phyloP scores from a whole-genome alignment of 768 basidiomycete species.

The Coprinopsis sp. region DNA sequence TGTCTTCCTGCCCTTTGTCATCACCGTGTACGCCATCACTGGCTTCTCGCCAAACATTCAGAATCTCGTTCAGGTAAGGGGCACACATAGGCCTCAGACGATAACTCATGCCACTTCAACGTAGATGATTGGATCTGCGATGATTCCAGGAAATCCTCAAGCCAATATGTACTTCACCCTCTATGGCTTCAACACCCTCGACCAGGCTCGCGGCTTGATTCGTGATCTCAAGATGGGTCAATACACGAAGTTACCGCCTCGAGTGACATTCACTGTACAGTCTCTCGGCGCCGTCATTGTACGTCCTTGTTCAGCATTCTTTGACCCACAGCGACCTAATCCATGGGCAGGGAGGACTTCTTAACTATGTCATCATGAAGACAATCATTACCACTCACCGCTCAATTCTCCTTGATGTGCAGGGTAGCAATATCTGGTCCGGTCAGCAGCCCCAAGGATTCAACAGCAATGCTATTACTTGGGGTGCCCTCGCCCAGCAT shows the following conservation, averaged over 20 bases:
- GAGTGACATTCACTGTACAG: conserved; percentile 58
- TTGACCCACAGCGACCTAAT: neutral
- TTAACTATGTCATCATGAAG: conserved; percentile 54
- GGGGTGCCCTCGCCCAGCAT: conserved; percentile 50
- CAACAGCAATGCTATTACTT: conserved; percentile 49
- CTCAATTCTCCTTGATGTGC: conserved; percentile 43
- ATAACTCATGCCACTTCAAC: neutral
- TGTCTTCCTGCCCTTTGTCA: conserved; percentile 47
- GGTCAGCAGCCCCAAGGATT: conserved; percentile 38
- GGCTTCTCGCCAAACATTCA: conserved; percentile 38
- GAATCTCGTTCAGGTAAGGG: conserved; percentile 27
- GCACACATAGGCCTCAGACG: neutral
- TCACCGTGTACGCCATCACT: conserved; percentile 50
- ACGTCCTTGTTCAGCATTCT: conserved; percentile 11
- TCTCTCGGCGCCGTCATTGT: conserved; percentile 53
- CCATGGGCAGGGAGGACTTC: conserved; percentile 27
- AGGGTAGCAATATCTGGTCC: conserved; percentile 53
- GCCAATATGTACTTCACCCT: conserved; percentile 48
- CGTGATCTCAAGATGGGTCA: conserved; percentile 56
- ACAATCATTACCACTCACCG: conserved; percentile 45
- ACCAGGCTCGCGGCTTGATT: conserved; percentile 48
- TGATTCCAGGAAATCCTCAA: conserved; percentile 44
- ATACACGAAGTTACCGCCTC: conserved; percentile 58
- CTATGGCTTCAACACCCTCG: conserved; percentile 42
- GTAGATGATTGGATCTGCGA: conserved; percentile 46